Conservation (phyloP, 1,139 yeast species). For the Debaryomyces sp. region DNA sequence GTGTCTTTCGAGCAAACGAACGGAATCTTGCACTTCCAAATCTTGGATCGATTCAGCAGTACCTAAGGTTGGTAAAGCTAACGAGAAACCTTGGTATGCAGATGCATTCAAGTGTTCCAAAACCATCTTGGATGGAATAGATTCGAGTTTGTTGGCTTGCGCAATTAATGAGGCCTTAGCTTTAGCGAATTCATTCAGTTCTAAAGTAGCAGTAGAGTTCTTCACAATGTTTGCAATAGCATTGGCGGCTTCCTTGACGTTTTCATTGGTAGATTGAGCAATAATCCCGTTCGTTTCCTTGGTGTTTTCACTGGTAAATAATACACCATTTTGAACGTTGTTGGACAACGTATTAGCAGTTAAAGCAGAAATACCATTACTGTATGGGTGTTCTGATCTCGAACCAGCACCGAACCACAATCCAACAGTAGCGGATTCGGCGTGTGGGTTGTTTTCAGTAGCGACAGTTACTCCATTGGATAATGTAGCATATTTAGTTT, state of each 20-base stretch:
- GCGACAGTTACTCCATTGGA: constrained; percentile 76
- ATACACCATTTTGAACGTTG: constrained; percentile 47
- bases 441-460: constrained; percentile 60
- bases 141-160: constrained; percentile 47
- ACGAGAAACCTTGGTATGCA: constrained; percentile 83
- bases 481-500: constrained; percentile 69
- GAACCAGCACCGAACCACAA: constrained; percentile 76
- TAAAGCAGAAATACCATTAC: constrained; percentile 76
- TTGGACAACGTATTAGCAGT: constrained; percentile 52
- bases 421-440: constrained; percentile 65
- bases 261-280: constrained; percentile 52
- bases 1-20: constrained; percentile 56
- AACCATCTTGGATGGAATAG: constrained; percentile 51
- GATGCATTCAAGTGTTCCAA: constrained; percentile 76
- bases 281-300: constrained; percentile 59
- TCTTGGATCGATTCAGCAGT: constrained; percentile 62
- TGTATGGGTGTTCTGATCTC: constrained; percentile 74
- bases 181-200: constrained; percentile 36
- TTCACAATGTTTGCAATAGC: constrained; percentile 40
- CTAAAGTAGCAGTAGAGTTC: constrained; percentile 32
- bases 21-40: constrained; percentile 60
- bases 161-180: constrained; percentile 41
- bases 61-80: constrained; percentile 76
- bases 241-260: constrained; percentile 45
- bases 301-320: constrained; percentile 45